These are phyloP conservation scores for Saccharomyces kudriavzevii DNA, from an alignment of 805 yeast genomes.

Conservation along the genomic window DNA sequence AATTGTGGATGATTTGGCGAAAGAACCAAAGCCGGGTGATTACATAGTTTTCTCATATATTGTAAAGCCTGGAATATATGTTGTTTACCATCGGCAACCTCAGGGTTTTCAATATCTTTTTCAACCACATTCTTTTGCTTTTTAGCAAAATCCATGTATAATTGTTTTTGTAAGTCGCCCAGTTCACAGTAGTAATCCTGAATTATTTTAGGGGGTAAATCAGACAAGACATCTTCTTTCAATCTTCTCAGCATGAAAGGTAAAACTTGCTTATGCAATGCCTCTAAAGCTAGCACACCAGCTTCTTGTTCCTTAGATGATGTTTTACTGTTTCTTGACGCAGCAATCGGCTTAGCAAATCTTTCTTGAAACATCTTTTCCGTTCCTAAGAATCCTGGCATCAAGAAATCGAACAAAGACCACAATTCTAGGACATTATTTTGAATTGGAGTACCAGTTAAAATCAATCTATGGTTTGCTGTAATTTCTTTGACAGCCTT, in stretches of 20 bases:
- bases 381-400: conserved; percentile 97
- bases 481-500: conserved; percentile 74
- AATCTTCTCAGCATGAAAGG: conserved; percentile 94
- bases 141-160: conserved; percentile 82
- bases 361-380: conserved; percentile 90
- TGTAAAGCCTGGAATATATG: conserved; percentile 97
- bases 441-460: conserved; percentile 97
- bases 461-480: conserved; percentile 83
- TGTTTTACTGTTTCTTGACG: conserved; percentile 80
- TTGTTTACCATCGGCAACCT: conserved; percentile 53
- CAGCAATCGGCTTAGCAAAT: conserved; percentile 96
- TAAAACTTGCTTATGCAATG: conserved; percentile 89
- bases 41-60: conserved; percentile 93
- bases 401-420: conserved; percentile 94
- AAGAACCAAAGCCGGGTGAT: conserved; percentile 88
- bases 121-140: conserved; percentile 70
- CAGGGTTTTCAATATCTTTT: conserved; percentile 47
- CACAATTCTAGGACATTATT: conserved; percentile 93
- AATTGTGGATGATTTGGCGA: conserved; percentile 78
- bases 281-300: conserved; percentile 92
- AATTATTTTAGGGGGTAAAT: conserved; percentile 94
- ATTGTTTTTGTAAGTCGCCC: conserved; percentile 78
- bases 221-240: conserved; percentile 92
- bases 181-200: conserved; percentile 97
- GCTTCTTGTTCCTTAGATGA: conserved; percentile 91